Evolutionary conservation across 768 basidiomycete genomes (phyloP).

Genomic region (Pleurotus cornucopiae): DNA sequence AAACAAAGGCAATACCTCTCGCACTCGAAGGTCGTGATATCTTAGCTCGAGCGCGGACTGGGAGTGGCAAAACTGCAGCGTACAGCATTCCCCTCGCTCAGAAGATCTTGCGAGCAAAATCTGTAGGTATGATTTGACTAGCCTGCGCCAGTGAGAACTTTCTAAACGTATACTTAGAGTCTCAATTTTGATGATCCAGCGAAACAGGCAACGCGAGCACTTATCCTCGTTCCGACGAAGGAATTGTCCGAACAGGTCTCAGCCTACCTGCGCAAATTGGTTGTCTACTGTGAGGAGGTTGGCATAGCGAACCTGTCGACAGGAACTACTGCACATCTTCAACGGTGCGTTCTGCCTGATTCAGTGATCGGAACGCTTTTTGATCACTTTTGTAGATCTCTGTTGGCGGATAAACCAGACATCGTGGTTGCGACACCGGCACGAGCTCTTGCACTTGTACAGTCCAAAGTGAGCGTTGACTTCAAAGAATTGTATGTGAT

Average conservation of each 20-base stretch:
- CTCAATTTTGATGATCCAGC: slow-evolving; percentile 33
- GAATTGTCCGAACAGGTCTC: slow-evolving; percentile 92
- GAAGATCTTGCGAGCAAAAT: slow-evolving; percentile 79
- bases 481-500: not conserved
- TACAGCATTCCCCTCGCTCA: slow-evolving; percentile 91
- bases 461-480: slow-evolving; percentile 53
- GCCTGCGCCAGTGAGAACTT: not conserved
- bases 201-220: slow-evolving; percentile 60
- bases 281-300: slow-evolving; percentile 79
- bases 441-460: slow-evolving; percentile 60
- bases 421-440: slow-evolving; percentile 79
- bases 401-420: slow-evolving; percentile 65
- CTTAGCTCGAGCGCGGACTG: slow-evolving; percentile 90
- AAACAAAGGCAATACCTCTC: slow-evolving; percentile 87
- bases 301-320: slow-evolving; percentile 71
- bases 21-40: slow-evolving; percentile 89
- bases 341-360: slow-evolving; percentile 46
- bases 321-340: slow-evolving; percentile 65
- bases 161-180: slow-evolving; percentile 21
- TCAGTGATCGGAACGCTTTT: not conserved
- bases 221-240: slow-evolving; percentile 85
- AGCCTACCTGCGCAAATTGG: slow-evolving; percentile 56
- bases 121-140: slow-evolving; percentile 42
- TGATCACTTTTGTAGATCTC: slow-evolving; percentile 10
- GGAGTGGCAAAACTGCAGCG: slow-evolving; percentile 95